Evolutionary conservation across 495 filamentous ascomycete genomes (phyloP).

Genomic region (Penicillium silybi): DNA sequence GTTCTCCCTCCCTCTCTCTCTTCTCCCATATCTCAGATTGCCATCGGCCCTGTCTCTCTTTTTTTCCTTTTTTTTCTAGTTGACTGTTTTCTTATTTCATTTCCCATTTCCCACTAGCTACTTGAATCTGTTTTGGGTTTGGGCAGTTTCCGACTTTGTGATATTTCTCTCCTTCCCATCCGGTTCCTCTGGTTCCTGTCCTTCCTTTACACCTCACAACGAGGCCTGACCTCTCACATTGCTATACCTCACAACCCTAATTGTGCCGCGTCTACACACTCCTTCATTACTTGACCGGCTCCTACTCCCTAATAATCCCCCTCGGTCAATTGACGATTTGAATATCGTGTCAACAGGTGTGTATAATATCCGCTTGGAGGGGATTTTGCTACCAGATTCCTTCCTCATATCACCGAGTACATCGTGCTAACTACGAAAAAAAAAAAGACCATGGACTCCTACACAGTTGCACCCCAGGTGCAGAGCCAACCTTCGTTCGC

Average conservation of each 20-base stretch:
- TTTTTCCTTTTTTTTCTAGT: slow-evolving; percentile 28
- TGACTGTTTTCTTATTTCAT: slow-evolving; percentile 23
- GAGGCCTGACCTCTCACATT: neutral
- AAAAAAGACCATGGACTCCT: slow-evolving; percentile 51
- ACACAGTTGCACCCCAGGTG: slow-evolving; percentile 46
- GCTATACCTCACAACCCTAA: slow-evolving; percentile 7
- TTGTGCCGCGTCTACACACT: slow-evolving; percentile 26
- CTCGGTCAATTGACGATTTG: slow-evolving; percentile 1
- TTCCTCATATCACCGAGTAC: neutral
- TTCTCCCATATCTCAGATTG: slow-evolving; percentile 19
- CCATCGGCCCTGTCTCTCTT: slow-evolving; percentile 36
- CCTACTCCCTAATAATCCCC: neutral
- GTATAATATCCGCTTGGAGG: too few species aligned
- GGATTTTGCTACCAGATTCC: neutral
- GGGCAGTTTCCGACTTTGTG: slow-evolving; percentile 22
- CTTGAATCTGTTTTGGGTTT: slow-evolving; percentile 25
- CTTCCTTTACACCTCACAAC: slow-evolving; percentile 21
- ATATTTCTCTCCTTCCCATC: slow-evolving; percentile 24
- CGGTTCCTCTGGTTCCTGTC: slow-evolving; percentile 32
- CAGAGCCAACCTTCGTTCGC: slow-evolving; percentile 81
- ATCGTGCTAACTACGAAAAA: neutral
- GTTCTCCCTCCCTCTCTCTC: slow-evolving; percentile 15
- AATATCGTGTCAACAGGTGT: neutral
- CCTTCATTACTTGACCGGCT: slow-evolving; percentile 7
- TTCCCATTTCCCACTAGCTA: slow-evolving; percentile 23